phyloP scores from a whole-genome alignment of 148 eudicot genomes.

The Amaranthus hypochondriacus region DNA sequence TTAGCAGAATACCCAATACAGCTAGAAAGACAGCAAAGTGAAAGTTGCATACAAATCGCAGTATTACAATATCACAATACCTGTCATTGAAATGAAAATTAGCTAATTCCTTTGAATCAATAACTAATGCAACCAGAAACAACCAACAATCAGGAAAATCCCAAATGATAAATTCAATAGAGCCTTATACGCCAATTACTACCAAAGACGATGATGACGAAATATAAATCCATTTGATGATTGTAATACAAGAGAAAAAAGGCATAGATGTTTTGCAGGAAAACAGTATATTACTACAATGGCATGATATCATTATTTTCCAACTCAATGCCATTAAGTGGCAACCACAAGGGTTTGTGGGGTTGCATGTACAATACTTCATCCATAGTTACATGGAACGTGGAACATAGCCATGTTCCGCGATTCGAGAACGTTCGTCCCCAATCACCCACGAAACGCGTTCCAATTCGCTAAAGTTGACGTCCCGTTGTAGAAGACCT shows the following conservation, averaged over 20 bases:
- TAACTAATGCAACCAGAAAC: not conserved
- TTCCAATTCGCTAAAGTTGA: too few relatives aligned
- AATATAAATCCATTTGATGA: not conserved
- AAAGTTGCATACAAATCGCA: not conserved
- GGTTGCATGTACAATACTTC: too few relatives aligned
- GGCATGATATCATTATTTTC: too few relatives aligned
- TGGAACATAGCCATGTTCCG: too few relatives aligned
- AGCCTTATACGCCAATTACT: not conserved
- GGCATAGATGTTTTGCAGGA: too few relatives aligned
- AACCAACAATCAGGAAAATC: not conserved
- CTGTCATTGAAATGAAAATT: slow-evolving; percentile 5
- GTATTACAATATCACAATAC: not conserved
- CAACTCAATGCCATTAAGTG: too few relatives aligned
- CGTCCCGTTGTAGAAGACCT: too few relatives aligned
- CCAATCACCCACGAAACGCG: too few relatives aligned
- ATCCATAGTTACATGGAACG: too few relatives aligned
- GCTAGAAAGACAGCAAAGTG: not conserved
- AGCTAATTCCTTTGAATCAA: not conserved
- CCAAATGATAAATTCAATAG: slow-evolving; percentile 1
- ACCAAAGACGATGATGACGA: not conserved
- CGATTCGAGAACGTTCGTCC: too few relatives aligned
- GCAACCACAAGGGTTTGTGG: too few relatives aligned
- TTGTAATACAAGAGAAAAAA: not conserved
- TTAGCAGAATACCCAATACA: not conserved
- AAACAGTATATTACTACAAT: too few relatives aligned